A percentile compares a stretch with the other conserved stretches of the same genome.
Conservation (phyloP, 2,329 filamentous ascomycete genomes). For the Dactylonectria estremocensis region DNA sequence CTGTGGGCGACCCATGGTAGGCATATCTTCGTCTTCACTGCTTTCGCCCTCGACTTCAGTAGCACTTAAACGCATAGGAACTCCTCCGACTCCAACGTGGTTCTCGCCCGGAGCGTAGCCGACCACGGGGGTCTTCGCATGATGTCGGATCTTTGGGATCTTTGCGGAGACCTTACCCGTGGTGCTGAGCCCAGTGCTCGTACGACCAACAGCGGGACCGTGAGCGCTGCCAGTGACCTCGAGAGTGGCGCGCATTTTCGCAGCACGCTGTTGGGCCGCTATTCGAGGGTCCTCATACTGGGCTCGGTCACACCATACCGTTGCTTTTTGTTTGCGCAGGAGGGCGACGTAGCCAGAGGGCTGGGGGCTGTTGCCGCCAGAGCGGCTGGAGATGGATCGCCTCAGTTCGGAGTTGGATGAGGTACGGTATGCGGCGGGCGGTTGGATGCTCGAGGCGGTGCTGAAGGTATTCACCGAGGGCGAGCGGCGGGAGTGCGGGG, state of each 20-base stretch:
- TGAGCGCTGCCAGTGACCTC: conserved; percentile 81
- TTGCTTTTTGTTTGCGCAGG: conserved; percentile 97
- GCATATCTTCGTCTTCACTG: conserved; percentile 79
- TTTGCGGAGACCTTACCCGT: conserved; percentile 82
- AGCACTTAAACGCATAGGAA: conserved; percentile 93
- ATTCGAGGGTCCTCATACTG: conserved; percentile 93
- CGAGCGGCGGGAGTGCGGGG: conserved; percentile 67
- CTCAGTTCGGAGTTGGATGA: conserved; percentile 73
- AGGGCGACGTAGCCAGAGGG: conserved; percentile 91
- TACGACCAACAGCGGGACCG: conserved; percentile 61
- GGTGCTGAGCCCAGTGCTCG: conserved; percentile 74
- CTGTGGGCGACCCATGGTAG: conserved; percentile 64
- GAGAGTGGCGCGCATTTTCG: conserved; percentile 87
- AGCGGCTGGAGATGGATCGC: conserved; percentile 86
- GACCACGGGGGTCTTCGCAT: conserved; percentile 83
- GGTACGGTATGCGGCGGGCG: conserved; percentile 70
- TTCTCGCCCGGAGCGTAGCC: conserved; percentile 85
- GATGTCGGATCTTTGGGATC: conserved; percentile 92
- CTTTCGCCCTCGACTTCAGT: conserved; percentile 94
- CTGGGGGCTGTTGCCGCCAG: conserved; percentile 68
- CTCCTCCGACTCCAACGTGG: conserved; percentile 81
- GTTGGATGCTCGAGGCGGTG: conserved; percentile 78
- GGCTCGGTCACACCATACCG: conserved; percentile 96
- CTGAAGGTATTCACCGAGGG: conserved; percentile 79
- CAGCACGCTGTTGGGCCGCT: conserved; percentile 85